A percentile compares a stretch with the other conserved stretches of the same genome.
Conservation (phyloP, 176 grass and related monocot genomes). For the Avena eriantha region DNA sequence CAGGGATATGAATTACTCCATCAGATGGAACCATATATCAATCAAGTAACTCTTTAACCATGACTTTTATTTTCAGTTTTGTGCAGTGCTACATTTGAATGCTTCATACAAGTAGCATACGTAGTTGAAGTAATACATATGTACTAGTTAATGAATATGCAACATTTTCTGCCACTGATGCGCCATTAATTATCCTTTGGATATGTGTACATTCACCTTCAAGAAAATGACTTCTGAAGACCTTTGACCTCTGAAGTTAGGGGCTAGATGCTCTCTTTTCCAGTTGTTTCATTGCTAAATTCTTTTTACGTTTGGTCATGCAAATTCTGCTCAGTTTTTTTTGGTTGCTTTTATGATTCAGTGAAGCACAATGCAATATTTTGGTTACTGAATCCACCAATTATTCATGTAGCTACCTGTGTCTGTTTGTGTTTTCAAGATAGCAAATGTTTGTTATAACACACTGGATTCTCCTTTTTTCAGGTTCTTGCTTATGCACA, state of each 20-base stretch:
- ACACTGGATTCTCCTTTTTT: slow-evolving; percentile 28
- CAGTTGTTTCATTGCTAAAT: slow-evolving; percentile 23
- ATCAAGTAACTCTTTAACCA: slow-evolving; percentile 70
- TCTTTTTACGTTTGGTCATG: not conserved
- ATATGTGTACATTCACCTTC: not conserved
- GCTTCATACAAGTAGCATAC: not conserved
- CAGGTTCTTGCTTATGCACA: slow-evolving; percentile 96
- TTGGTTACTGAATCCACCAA: slow-evolving; percentile 27
- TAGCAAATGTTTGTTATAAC: slow-evolving; percentile 36
- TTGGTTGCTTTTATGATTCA: not conserved
- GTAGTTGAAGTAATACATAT: not conserved
- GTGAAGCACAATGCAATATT: slow-evolving; percentile 20
- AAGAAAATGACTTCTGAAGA: slow-evolving; percentile 9
- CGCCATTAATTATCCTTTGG: not conserved
- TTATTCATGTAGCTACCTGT: not conserved
- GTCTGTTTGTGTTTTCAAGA: not conserved
- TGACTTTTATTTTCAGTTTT: slow-evolving; percentile 30
- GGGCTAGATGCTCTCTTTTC: not conserved
- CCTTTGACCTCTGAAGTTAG: not conserved
- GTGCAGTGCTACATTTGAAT: slow-evolving; percentile 22
- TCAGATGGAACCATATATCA: slow-evolving; percentile 99
- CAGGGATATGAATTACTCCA: slow-evolving; percentile 98
- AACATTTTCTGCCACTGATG: not conserved
- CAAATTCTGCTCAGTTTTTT: not conserved
- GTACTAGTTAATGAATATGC: slow-evolving; percentile 6